Evolutionary conservation across 345 rosid genomes (phyloP).

Genomic region (Populus deltoides): DNA sequence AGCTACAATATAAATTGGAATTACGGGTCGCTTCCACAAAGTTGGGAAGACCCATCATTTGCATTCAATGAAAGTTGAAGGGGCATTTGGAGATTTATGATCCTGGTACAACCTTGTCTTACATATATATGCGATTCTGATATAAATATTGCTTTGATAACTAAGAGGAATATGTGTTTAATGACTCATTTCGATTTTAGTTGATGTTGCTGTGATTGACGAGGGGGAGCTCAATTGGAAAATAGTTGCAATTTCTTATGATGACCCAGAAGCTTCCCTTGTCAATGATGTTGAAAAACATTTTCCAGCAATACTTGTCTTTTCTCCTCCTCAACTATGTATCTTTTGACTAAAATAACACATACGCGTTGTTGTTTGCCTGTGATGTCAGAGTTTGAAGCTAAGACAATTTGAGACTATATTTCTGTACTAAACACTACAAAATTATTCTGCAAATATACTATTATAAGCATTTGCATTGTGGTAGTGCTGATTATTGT

Average conservation of each 20-base stretch:
- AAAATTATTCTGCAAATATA: too few relatives aligned
- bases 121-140: too few relatives aligned
- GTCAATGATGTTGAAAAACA: conserved; percentile 84
- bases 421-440: too few relatives aligned
- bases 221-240: conserved; percentile 99
- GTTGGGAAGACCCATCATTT: conserved; percentile 94
- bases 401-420: too few relatives aligned
- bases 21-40: conserved; percentile 93
- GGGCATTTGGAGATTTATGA: conserved; percentile 93
- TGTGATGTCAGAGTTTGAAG: too few relatives aligned
- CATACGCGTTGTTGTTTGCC: too few relatives aligned
- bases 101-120: conserved; percentile 63
- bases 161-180: too few relatives aligned
- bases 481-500: too few relatives aligned
- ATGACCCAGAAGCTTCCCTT: conserved; percentile 87
- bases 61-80: conserved; percentile 89
- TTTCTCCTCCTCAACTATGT: too few relatives aligned
- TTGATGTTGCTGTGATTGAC: conserved; percentile 94
- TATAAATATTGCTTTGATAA: too few relatives aligned
- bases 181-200: conserved; percentile 23
- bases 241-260: conserved; percentile 82
- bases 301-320: conserved; percentile 53
- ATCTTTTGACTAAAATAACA: too few relatives aligned
- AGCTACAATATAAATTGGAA: conserved; percentile 93
- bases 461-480: too few relatives aligned